Evolutionary conservation across 805 yeast genomes (phyloP), one percentile per base, ranked within the genome.

Genomic region (Dipodascopsis uninucleata): DNA sequence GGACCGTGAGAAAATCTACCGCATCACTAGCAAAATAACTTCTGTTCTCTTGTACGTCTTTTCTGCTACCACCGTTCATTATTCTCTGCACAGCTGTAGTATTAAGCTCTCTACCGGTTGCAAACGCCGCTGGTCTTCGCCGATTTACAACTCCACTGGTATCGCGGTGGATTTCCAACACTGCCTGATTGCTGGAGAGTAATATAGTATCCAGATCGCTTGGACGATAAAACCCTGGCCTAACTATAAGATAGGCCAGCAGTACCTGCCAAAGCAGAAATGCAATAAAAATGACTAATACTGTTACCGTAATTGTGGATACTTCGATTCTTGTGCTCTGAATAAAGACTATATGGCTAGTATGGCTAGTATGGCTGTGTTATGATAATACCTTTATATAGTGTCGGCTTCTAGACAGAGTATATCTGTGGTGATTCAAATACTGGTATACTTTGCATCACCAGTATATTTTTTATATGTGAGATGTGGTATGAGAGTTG

Each of bases 211-310:
- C 34, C 10, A 17, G 28, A 28, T 5, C 33, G 31, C n/a, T 14
- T 9, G 31, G 39, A 9, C 4, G 31, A 31, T 28, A 42, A 28
- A 44, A 43, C n/a, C 24, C 52, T 18, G 53, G 49, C 10, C 55
- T 45, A 5, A 48, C 49, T 17, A 43, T 50, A 20, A 43, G 44
- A 5, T 39, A 32, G 24, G 52, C 52, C 23, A 50, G 48, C 23
- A 43, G 33, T n/a, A 45, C 52, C 45, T 43, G 55, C 49, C 55
- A 50, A 24, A 49, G 46, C 52, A 47, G 35, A 33, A 47, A 49
- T 34, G 46, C 49, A 21, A 33, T 33, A 24, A 47, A 49, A 22
- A 46, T 33, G 10, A 47, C 22, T n/a, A 32, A 43, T 6, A 40
- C 39, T 17, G 53, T 37, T 28, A 39, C 20, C 35, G 51, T 41